A percentile compares a stretch with the other conserved stretches of the same genome.
These are phyloP conservation scores for Trichoderma polysporum DNA, from an alignment of 2,329 filamentous ascomycete genomes.

Conservation along the genomic window DNA sequence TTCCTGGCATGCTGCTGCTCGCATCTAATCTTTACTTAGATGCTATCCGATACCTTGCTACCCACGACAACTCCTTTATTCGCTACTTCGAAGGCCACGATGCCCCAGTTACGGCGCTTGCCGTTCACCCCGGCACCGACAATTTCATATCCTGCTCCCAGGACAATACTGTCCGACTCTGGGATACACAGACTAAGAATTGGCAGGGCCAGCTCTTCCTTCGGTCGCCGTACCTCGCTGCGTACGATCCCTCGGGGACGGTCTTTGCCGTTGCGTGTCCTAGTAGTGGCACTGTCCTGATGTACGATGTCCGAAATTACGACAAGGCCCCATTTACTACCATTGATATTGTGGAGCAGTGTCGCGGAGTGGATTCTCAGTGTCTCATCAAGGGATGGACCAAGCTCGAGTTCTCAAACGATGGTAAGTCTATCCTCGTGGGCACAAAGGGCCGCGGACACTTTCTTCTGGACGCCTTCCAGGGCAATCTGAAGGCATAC, in stretches of 20 bases:
- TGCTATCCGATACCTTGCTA: conserved; percentile 82
- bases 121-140: conserved; percentile 82
- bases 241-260: conserved; percentile 88
- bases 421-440: conserved; percentile 82
- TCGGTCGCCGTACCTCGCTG: conserved; percentile 75
- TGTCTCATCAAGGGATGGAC: conserved; percentile 75
- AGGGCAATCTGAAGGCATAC: conserved; percentile 75
- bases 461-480: conserved; percentile 91
- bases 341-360: conserved; percentile 71
- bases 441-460: conserved; percentile 83
- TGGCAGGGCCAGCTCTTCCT: conserved; percentile 79
- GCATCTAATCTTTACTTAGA: conserved; percentile 53
- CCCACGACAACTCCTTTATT: conserved; percentile 94
- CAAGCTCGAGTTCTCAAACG: conserved; percentile 92
- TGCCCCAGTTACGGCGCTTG: conserved; percentile 76
- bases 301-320: conserved; percentile 93
- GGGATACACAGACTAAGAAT: conserved; percentile 81
- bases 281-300: conserved; percentile 71
- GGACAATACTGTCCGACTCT: conserved; percentile 88
- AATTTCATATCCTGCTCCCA: conserved; percentile 88
- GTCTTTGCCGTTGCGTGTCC: conserved; percentile 90
- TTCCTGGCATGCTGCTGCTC: neutral
- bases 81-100: conserved; percentile 95
- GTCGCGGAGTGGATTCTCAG: conserved; percentile 50
- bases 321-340: conserved; percentile 85